phyloP scores from a whole-genome alignment of 139 green algal species.

The Coelastrella sp. region DNA sequence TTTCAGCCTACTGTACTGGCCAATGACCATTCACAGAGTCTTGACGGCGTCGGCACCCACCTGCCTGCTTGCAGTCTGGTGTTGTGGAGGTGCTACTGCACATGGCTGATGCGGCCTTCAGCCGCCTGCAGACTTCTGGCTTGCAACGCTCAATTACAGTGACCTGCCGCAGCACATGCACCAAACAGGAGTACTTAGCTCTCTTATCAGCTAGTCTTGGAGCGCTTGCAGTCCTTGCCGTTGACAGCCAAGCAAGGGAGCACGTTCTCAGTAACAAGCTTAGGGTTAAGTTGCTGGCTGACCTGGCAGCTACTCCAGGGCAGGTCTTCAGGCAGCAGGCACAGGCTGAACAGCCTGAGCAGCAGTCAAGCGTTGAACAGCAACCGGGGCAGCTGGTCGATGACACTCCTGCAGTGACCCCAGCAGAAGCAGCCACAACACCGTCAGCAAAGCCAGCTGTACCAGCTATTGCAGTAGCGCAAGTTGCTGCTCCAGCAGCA shows the following conservation, averaged over 20 bases:
- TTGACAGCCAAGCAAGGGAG: conserved; percentile 30
- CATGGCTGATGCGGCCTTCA: conserved; percentile 5
- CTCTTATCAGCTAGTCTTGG: conserved; percentile 18
- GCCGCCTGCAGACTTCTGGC: neutral
- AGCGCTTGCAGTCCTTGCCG: conserved; percentile 11
- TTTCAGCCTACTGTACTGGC: no score
- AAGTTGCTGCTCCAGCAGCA: neutral
- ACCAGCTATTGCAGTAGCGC: neutral
- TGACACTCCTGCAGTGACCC: neutral
- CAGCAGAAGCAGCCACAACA: neutral
- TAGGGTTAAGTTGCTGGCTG: neutral
- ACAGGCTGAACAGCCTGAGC: neutral
- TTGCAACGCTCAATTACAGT: neutral
- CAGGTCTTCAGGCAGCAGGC: neutral
- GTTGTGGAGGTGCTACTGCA: conserved; percentile 29
- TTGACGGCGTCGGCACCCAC: no score
- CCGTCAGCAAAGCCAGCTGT: neutral
- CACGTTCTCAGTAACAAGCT: neutral
- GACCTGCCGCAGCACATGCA: conserved; percentile 5
- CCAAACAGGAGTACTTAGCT: neutral
- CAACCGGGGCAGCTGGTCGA: neutral
- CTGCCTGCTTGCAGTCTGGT: conserved; percentile 17
- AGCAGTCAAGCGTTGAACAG: neutral
- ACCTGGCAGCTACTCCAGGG: conserved; percentile 1
- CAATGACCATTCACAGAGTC: no score